Evolutionary conservation across 495 filamentous ascomycete genomes (phyloP), one percentile per base, ranked within the genome.

Genomic region (Oleoguttula mirabilis): DNA sequence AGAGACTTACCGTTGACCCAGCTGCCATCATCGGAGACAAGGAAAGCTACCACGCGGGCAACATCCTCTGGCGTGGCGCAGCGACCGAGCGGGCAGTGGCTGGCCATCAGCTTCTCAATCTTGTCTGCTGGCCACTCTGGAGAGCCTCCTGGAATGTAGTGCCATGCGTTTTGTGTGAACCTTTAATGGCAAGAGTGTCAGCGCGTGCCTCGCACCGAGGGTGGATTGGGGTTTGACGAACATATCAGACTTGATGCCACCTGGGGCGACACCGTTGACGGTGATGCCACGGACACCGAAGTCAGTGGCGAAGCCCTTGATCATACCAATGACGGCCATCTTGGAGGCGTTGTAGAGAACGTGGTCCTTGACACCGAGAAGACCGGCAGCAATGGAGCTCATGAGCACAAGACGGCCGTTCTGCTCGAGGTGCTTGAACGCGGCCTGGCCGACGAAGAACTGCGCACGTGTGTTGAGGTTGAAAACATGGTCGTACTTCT

Each of bases 391-490:
- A 43, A 73, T 71, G 10, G 69, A 73, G 10, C 64, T 67, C 63
- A 71, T 77, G 25, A 82, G 62, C 51, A 82, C 79, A 24, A 87
- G 61, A 10, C 83, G 69, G 24, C 83, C 83, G 40, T 77, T 73
- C 4, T 68, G 60, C 59, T 75, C 67, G 28, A 84, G 67, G 58
- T 84, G 59, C 60, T 80, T 76, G 63, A 75, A 76, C 39, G 79
- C 83, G 21, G 81, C 71, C 63, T 82, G 80, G 24, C 78, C 82
- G 42, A 88, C 83, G 63, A 87, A 85, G 69, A 86, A 87, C 62
- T 88, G 83, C 0, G 75, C 83, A 5, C 79, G 69, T 3, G 76
- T 75, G 63, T 88, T 88, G 42, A 87, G 63, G 57, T 72, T 70
- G 59, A 88, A 84, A 37, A 88, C 76, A 34, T 71, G 66, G 60